Evolutionary conservation across 805 yeast species (phyloP), one percentile per base, ranked within the genome.

Genomic region (Pachysolen tannophilus): DNA sequence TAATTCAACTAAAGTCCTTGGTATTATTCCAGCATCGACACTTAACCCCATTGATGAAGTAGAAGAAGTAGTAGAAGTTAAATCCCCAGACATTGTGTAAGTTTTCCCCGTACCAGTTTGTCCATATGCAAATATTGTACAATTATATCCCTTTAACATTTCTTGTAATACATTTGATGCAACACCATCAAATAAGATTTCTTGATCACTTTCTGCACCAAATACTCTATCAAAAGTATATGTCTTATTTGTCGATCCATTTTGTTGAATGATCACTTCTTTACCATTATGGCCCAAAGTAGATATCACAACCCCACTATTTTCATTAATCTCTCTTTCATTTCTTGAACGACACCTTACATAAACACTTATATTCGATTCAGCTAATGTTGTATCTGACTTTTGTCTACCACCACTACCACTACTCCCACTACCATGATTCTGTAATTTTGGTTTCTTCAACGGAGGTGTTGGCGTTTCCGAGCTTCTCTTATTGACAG

Each of bases 51-150:
- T 47, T 35, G 34, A 32, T 8, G 34, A 37, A 44, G 55, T 30
- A 35, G 34, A 33, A 54, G 61, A 45, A n/a, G n/a, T n/a, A 48
- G 63, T 23, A 61, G 61, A 41, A 50, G 73, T 44, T 21, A 78
- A 69, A 33, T 81, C 81, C 6, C 94, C 92, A 6, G 80, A 75
- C 92, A 77, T 76, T 9, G 83, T 61, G 50, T 76, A 77, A 0
- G 95, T 85, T 48, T 85, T 86, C 18, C 95, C 95, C 0, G 94
- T 82, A 1, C 95, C 92, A 0, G 95, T 86, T 68, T 85, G 94
- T 15, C 76, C 75, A 44, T 69, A 69, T 0, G 92, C 94, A 44
- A 86, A 65, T 20, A 85, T 69, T 0, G 95, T 82, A 44, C 87
- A 85, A 51, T 84, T 85, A 51, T 78, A 82, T 15, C 90, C 94